Evolutionary conservation across 768 basidiomycete genomes (phyloP).

Genomic region (Pleurotus giganteus): DNA sequence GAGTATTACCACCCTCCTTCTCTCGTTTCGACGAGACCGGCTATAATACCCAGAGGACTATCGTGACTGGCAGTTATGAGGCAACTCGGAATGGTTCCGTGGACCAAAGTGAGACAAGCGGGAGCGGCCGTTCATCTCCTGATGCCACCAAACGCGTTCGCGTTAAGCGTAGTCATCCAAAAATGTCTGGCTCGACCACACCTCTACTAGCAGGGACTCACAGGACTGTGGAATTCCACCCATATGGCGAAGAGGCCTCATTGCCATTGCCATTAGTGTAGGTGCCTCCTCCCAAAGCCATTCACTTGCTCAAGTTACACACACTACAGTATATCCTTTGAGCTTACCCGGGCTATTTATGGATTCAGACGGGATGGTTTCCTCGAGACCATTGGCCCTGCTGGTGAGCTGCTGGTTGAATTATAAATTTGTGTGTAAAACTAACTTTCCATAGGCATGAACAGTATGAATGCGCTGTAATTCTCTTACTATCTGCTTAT

Average conservation of each 20-base stretch:
- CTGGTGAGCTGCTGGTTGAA: slow-evolving; percentile 44
- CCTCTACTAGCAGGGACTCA: slow-evolving; percentile 62
- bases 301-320: neutral
- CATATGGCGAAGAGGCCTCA: slow-evolving; percentile 54
- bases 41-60: slow-evolving; percentile 31
- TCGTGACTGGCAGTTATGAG: slow-evolving; percentile 38
- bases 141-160: slow-evolving; percentile 70
- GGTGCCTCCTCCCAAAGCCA: slow-evolving; percentile 16
- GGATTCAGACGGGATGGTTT: slow-evolving; percentile 76
- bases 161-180: slow-evolving; percentile 68
- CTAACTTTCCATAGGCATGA: slow-evolving; percentile 50
- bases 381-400: slow-evolving; percentile 87
- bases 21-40: slow-evolving; percentile 43
- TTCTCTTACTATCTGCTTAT: slow-evolving; percentile 15
- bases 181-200: slow-evolving; percentile 43
- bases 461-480: slow-evolving; percentile 71
- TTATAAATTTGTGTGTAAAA: neutral
- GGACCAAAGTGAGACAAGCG: slow-evolving; percentile 21
- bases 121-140: slow-evolving; percentile 33
- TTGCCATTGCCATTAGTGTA: slow-evolving; percentile 84
- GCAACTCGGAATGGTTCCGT: slow-evolving; percentile 32
- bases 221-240: slow-evolving; percentile 58
- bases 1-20: slow-evolving; percentile 64
- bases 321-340: slow-evolving; percentile 69
- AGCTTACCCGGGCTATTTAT: slow-evolving; percentile 69